A percentile compares a stretch with the other conserved stretches of the same genome.
Evolutionary conservation across 2,329 filamentous ascomycete species (phyloP).

Genomic region (Thermomyces lanuginosus): DNA sequence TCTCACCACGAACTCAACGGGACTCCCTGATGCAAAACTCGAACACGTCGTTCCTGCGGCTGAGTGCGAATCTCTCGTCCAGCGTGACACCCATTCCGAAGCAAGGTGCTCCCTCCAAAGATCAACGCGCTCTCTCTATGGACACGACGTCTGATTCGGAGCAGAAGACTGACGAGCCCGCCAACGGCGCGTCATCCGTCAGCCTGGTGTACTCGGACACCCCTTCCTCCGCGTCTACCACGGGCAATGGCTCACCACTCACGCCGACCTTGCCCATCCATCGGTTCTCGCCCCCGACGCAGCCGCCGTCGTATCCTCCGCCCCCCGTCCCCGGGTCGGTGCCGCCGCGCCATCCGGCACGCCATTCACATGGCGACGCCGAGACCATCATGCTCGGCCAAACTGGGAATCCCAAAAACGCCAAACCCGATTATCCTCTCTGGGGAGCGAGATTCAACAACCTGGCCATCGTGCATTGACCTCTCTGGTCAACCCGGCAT

Average conservation of each 20-base stretch:
- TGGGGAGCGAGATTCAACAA: constrained; percentile 29
- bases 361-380: constrained; percentile 28
- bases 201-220: constrained; percentile 24
- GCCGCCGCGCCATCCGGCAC: constrained; percentile 20
- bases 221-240: constrained; percentile 21
- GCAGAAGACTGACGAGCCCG: constrained; percentile 14
- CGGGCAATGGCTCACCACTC: constrained; percentile 22
- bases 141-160: constrained; percentile 19
- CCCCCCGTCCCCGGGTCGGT: constrained; percentile 18
- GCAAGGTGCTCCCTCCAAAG: constrained; percentile 14
- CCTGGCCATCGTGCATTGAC: constrained; percentile 22
- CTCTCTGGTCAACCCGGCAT: constrained; percentile 1
- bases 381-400: constrained; percentile 31
- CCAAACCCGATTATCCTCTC: constrained; percentile 30
- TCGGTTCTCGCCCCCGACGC: constrained; percentile 22
- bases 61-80: constrained; percentile 18
- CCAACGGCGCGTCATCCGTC: constrained; percentile 15
- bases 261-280: constrained; percentile 25
- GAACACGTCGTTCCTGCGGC: constrained; percentile 25
- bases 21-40: constrained; percentile 13
- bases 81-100: constrained; percentile 7
- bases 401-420: constrained; percentile 37
- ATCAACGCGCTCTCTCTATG: constrained; percentile 15
- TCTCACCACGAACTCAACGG: constrained; percentile 16
- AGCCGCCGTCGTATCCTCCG: constrained; percentile 16